A percentile compares a stretch with the other conserved stretches of the same genome.
phyloP scores from a whole-genome alignment of 768 basidiomycete genomes.

The Tricholoma bakamatsutake region DNA sequence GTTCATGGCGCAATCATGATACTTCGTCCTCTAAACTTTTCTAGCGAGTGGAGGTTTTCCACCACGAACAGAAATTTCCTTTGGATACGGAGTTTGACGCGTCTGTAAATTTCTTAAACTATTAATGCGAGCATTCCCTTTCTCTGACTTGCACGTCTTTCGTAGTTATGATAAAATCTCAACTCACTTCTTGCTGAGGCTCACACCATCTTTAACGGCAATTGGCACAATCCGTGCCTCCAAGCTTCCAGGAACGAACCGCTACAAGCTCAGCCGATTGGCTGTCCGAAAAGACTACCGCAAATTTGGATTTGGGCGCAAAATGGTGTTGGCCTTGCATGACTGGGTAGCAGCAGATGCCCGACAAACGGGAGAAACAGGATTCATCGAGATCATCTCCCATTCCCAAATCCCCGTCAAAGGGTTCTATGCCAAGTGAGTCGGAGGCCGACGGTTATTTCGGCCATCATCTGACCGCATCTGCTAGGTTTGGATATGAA shows the following conservation, averaged over 20 bases:
- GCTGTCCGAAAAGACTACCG: slow-evolving; percentile 66
- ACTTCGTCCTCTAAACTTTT: neutral
- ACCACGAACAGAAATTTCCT: slow-evolving; percentile 64
- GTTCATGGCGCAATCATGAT: neutral
- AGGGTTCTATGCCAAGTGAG: slow-evolving; percentile 75
- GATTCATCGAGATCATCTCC: slow-evolving; percentile 39
- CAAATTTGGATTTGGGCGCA: slow-evolving; percentile 54
- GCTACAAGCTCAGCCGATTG: slow-evolving; percentile 72
- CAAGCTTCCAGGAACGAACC: slow-evolving; percentile 30
- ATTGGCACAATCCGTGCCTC: slow-evolving; percentile 65
- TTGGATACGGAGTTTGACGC: slow-evolving; percentile 72
- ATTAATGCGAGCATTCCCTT: neutral
- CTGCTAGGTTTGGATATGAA: slow-evolving; percentile 60
- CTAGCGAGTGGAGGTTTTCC: slow-evolving; percentile 52
- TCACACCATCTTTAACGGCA: slow-evolving; percentile 52
- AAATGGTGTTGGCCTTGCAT: slow-evolving; percentile 60
- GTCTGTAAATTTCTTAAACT: slow-evolving; percentile 31
- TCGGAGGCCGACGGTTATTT: slow-evolving; percentile 8
- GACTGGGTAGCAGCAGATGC: slow-evolving; percentile 50
- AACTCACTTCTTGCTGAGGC: slow-evolving; percentile 68
- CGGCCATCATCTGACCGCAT: slow-evolving; percentile 13
- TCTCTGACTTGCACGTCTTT: slow-evolving; percentile 1
- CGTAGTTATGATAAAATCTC: slow-evolving; percentile 56
- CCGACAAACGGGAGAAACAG: slow-evolving; percentile 14
- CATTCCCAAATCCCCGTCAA: slow-evolving; percentile 73